Evolutionary conservation across 2,329 filamentous ascomycete genomes (phyloP).

Genomic region (Ramichloridium luteum): DNA sequence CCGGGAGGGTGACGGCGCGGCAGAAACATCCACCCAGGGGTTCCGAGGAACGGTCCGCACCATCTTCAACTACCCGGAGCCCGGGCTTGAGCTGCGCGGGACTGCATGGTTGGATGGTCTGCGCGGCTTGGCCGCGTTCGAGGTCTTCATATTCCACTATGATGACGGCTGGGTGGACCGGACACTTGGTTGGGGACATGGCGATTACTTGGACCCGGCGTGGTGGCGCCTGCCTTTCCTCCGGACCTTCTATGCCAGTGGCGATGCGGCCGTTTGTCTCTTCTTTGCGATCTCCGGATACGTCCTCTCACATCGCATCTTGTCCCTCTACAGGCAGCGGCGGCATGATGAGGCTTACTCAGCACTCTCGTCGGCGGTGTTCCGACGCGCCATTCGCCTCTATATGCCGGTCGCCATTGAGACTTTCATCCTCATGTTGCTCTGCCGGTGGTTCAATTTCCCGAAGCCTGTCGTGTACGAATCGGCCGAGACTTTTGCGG

Average conservation of each 20-base stretch:
- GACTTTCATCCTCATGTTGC: slow-evolving; percentile 7
- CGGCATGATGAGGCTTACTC: slow-evolving; percentile 4
- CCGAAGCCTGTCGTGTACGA: slow-evolving; percentile 5
- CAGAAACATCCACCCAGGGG: not conserved
- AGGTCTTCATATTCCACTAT: slow-evolving; percentile 16
- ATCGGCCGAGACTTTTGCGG: slow-evolving; percentile 3
- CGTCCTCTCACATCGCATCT: slow-evolving; percentile 39
- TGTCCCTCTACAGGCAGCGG: slow-evolving; percentile 6
- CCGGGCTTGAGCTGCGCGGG: slow-evolving; percentile 3
- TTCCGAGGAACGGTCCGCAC: slow-evolving; percentile 3
- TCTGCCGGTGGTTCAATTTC: slow-evolving; percentile 4
- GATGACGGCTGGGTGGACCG: slow-evolving; percentile 10
- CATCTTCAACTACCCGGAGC: slow-evolving; percentile 9
- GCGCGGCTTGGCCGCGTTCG: slow-evolving; percentile 13
- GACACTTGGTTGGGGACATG: slow-evolving; percentile 7
- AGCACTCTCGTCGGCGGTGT: slow-evolving; percentile 6
- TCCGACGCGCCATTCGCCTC: slow-evolving; percentile 6
- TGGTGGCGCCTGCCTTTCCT: slow-evolving; percentile 32
- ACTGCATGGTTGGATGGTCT: slow-evolving; percentile 17
- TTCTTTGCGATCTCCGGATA: slow-evolving; percentile 54
- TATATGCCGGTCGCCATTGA: slow-evolving; percentile 8
- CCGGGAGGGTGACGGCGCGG: not conserved
- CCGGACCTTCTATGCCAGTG: slow-evolving; percentile 42
- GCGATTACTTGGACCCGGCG: slow-evolving; percentile 30
- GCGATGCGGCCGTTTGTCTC: slow-evolving; percentile 41